A percentile compares a stretch with the other conserved stretches of the same genome.
These are phyloP conservation scores for Beta vulgaris DNA, from an alignment of 148 eudicot species.

Conservation along the genomic window DNA sequence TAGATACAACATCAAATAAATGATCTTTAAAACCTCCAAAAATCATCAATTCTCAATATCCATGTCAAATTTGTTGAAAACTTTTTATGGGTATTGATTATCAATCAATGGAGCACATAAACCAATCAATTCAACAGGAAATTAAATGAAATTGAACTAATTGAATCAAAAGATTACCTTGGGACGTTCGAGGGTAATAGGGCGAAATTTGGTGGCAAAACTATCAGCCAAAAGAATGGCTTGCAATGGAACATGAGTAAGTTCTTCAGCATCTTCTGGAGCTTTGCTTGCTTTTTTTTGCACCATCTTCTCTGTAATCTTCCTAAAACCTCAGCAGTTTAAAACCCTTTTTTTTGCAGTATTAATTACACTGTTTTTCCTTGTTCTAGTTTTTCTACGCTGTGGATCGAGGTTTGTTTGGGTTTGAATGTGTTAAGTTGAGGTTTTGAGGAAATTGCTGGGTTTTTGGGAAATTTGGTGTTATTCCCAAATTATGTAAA, in stretches of 20 bases:
- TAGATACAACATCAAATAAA: not conserved
- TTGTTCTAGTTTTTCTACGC: not conserved
- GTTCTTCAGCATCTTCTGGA: slow-evolving; percentile 62
- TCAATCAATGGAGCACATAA: not conserved
- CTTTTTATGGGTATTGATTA: not conserved
- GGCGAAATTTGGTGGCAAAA: slow-evolving; percentile 82
- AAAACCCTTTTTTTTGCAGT: not conserved
- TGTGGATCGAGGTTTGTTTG: not conserved
- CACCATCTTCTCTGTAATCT: slow-evolving; percentile 46
- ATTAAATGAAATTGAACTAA: not conserved
- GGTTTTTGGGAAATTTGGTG: no score
- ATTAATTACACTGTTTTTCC: not conserved
- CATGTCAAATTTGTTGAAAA: no score
- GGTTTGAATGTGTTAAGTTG: not conserved
- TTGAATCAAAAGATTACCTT: slow-evolving; percentile 38
- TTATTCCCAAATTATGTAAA: no score
- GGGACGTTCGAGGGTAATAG: slow-evolving; percentile 94
- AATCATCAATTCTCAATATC: not conserved
- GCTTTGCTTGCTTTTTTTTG: slow-evolving; percentile 50
- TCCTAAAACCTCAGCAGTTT: slow-evolving; percentile 2
- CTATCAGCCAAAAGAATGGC: slow-evolving; percentile 86
- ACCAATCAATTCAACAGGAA: not conserved
- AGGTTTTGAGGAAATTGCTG: no score
- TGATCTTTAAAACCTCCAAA: not conserved
- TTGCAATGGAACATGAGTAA: slow-evolving; percentile 58